Evolutionary conservation across 2,329 filamentous ascomycete species (phyloP), one percentile per base, ranked within the genome.

Genomic region (Ophiocordyceps sinensis): DNA sequence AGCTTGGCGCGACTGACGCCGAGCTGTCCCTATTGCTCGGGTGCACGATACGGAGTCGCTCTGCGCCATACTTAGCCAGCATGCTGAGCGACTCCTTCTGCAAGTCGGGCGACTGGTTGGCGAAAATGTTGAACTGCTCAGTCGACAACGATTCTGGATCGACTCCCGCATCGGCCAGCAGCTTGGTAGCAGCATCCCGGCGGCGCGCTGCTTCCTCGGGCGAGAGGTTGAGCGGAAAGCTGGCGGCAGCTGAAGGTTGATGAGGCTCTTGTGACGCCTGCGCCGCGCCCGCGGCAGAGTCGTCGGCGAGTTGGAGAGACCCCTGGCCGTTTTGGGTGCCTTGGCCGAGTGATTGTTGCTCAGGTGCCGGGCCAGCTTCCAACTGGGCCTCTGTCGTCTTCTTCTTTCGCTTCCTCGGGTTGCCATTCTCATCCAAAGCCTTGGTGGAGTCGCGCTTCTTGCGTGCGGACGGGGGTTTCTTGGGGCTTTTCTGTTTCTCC

Each of bases 111-210:
- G 72, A 67, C 53, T 78, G 74, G 41, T 78, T 77, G 9, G 73
- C 63, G 47, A 78, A 75, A 14, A 76, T 77, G 47, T 60, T 67
- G 45, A 77, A 74, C 49, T 77, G 73, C 37, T 77, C 73, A 4
- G 55, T 45, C 0, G 69, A 72, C 10, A 77, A 57, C 0, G 71
- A 69, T 2, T 60, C 56, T 1, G 70, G 71, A 31, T 73, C 65
- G n/a, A 77, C 64, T 5, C 61, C 63, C n/a, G 57, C 64, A 2
- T 62, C 60, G 3, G 37, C 55, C 5, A 77, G 62, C 28, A 75
- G 58, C 21, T 59, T 57, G n/a, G 62, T 60, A 7, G 74, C 72
- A 8, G 61, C 60, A 10, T 70, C 64, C 37, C 61, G 61, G 32
- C 73, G 64, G 21, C 71, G 64, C n/a, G 63, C 61, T 13, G 67